These are phyloP conservation scores for Echria macrotheca DNA, from an alignment of 495 filamentous ascomycete species.

Conservation along the genomic window DNA sequence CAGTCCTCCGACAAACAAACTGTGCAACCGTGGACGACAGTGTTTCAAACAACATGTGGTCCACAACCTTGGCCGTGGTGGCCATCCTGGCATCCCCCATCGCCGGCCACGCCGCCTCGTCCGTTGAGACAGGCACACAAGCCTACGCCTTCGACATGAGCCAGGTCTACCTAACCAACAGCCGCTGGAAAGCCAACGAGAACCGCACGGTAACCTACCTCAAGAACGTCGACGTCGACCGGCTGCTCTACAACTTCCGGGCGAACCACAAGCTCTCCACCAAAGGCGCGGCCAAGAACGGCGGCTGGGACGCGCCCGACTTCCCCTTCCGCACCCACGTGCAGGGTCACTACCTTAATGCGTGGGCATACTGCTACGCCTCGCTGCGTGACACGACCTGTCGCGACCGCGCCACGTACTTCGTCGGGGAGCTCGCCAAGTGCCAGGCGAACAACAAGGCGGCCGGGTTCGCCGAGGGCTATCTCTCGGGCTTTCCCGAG, in stretches of 20 bases:
- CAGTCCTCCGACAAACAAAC: too few relatives aligned
- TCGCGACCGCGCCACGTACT: constrained; percentile 26
- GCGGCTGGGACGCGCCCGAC: constrained; percentile 35
- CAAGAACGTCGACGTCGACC: constrained; percentile 32
- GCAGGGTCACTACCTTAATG: constrained; percentile 35
- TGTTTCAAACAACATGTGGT: too few relatives aligned
- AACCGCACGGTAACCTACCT: constrained; percentile 32
- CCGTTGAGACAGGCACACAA: too few relatives aligned
- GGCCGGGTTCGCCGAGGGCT: constrained; percentile 25
- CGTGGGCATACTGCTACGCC: constrained; percentile 15
- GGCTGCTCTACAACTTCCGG: constrained; percentile 36
- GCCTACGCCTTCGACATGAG: constrained; percentile 24
- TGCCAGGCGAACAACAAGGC: constrained; percentile 34
- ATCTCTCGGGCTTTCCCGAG: constrained; percentile 35
- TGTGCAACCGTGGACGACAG: too few relatives aligned
- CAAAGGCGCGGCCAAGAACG: constrained; percentile 24
- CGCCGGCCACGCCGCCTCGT: too few relatives aligned
- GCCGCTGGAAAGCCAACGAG: constrained; percentile 33
- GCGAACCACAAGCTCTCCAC: constrained; percentile 30
- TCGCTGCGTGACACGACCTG: constrained; percentile 24
- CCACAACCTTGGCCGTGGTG: too few relatives aligned
- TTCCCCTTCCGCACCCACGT: constrained; percentile 36
- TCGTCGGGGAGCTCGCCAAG: constrained; percentile 32
- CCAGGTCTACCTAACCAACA: constrained; percentile 24
- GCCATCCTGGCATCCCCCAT: too few relatives aligned